Evolutionary conservation across 1,284 basidiomycete species (phyloP), one percentile per base, ranked within the genome.

Genomic region (Sporisorium graminicola): DNA sequence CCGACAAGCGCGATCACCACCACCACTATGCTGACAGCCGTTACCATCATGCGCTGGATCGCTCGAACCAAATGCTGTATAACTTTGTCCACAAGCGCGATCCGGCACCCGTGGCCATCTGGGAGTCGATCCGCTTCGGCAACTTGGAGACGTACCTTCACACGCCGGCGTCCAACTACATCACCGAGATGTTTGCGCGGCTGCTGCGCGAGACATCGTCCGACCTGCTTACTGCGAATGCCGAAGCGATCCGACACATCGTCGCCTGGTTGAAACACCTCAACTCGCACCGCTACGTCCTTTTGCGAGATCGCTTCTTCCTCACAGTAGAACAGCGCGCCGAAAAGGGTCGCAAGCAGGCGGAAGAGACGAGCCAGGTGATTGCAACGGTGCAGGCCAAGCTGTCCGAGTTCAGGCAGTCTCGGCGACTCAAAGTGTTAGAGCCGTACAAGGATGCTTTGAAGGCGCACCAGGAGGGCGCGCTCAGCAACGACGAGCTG

Each of bases 341-440:
- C 1, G 54, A 67, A 1, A 71, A 75, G 29, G 68, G 67, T 4
- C 46, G 51, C 2, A 69, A 55, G 47, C 65, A 67, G 57, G 76
- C 72, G 8, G 57, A 66, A 6, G 59, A 64, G 52, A 75, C 74
- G 0, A 20, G 22, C 61, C 80, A 82, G 5, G 77, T 89, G 5
- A 87, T 87, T 50, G 84, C 85, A 7, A 81, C 86, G 18, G 80
- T 93, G 14, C 81, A 86, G 3, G 70, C 71, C 2, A 85, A 81
- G 3, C 72, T 92, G 54, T 86, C 87, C 14, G 49, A 82, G 55
- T 93, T 92, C 81, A 87, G 87, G 60, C 85, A 86, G 3, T 87
- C 88, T 0, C 61, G 73, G 67, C 91, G 92, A 60, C 88, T 91
- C 50, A 85, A 85, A 1, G 89, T 94, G 14, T 84, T 94, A 2